Base-by-base conservation (phyloP, 1,284 basidiomycete genomes). In the Volvariella volvacea region DNA sequence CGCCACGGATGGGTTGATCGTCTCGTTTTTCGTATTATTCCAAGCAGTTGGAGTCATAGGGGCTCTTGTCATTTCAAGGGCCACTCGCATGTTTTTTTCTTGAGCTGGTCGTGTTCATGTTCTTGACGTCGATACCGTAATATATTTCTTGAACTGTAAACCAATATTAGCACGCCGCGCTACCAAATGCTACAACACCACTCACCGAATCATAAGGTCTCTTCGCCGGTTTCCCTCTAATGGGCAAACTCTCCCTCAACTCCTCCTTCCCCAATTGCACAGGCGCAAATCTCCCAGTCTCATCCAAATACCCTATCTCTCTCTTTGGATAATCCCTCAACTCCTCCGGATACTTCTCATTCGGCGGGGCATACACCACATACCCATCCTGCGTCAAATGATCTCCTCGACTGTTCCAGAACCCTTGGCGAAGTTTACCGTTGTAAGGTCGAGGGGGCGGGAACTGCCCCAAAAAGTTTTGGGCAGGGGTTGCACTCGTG, bases 381-480 rank as follows among this genome's bases (percentile, higher is more conserved):
- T 64, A 77, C 39, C 67, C 65, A 19, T 67, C 64, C 17, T 61
- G 48, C 16, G 79, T 76, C 43, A 83, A 67, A 51, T 84, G 75
- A 57, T 86, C 83, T 0, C 83, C 83, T 2, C 83, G 76, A 19
- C 70, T 57, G 50, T 86, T 86, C 83, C 83, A 86, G 50, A 66
- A 76, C 1, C 83, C 83, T 19, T 58, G 57, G 8, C 83, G 76
- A 12, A 71, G 50, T 21, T 57, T 40, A 44, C 34, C 19, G 14
- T 36, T 6, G 19, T 36, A 21, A 22, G 42, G 41, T 10, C 39
- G 38, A 1, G 50, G 43, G 4, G 41, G 37, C 15, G 45, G 42
- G 22, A 42, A 38, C 31, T 41, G 49, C 7, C 28, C 48, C 48
- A 25, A 45, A 48, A n/a, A 46, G 48, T 44, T 39, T 32, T 28